Percentiles rank a stretch among this genome's conserved stretches.
Conservation (phyloP, 192 early-diverging fungal genomes). For the Fimicolochytrium jonesii region DNA sequence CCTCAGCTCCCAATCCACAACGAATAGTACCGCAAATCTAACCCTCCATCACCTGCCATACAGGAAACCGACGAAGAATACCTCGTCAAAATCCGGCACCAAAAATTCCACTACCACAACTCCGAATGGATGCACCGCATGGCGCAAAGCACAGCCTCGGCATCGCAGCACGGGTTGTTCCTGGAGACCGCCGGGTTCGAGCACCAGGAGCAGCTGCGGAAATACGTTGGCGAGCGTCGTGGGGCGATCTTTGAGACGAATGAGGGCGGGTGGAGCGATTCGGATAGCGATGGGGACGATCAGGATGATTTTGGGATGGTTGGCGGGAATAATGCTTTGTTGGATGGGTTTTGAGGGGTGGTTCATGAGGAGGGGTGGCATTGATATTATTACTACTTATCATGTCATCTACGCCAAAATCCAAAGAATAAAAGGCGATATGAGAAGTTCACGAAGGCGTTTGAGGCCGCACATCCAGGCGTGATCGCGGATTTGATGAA, state of each 20-base stretch:
- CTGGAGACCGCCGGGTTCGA: too few species aligned
- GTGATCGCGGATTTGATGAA: too few species aligned
- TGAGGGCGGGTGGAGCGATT: conserved; percentile 17
- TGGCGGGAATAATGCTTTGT: conserved; percentile 40
- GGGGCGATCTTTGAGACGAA: conserved; percentile 8
- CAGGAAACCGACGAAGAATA: conserved; percentile 57
- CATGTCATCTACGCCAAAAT: too few species aligned
- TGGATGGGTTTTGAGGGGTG: conserved; percentile 44
- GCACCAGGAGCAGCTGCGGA: too few species aligned
- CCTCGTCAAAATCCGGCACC: conserved; percentile 44
- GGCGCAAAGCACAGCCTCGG: conserved; percentile 26
- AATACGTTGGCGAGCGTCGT: conserved; percentile 13
- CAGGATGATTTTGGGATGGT: conserved; percentile 35
- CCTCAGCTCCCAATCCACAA: too few species aligned
- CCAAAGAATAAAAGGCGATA: too few species aligned
- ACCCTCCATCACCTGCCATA: background rate
- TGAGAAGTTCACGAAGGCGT: too few species aligned
- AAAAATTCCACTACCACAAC: conserved; percentile 60
- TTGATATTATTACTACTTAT: too few species aligned
- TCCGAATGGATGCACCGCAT: conserved; percentile 49
- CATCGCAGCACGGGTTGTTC: background rate
- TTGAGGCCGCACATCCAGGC: too few species aligned
- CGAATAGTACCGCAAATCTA: background rate
- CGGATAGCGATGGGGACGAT: conserved; percentile 28
- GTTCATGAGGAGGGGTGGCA: too few species aligned